phyloP scores from a whole-genome alignment of 768 basidiomycete genomes.

The Calocera viscosa region DNA sequence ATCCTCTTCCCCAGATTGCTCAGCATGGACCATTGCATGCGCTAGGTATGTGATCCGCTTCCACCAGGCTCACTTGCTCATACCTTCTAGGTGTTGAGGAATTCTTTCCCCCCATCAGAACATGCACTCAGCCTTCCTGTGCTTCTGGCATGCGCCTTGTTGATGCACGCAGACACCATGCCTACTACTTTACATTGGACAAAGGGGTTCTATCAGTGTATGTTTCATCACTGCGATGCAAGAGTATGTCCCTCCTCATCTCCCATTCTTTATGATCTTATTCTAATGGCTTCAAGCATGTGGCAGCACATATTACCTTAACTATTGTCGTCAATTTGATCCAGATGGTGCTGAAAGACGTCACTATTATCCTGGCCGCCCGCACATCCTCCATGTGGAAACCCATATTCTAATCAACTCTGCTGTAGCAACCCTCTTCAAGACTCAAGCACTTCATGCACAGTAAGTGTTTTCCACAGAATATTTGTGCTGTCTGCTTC shows the following conservation, averaged over 20 bases:
- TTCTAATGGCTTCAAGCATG: neutral
- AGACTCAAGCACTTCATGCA: neutral
- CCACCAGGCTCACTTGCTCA: neutral
- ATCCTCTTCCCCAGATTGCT: neutral
- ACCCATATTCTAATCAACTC: neutral
- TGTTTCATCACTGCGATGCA: neutral
- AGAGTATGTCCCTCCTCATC: neutral
- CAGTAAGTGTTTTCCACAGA: neutral
- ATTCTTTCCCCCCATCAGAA: neutral
- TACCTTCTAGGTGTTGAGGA: neutral
- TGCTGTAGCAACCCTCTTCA: neutral
- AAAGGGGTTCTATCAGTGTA: neutral
- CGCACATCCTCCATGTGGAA: neutral
- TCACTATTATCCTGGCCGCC: neutral
- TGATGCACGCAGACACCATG: neutral
- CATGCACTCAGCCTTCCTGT: neutral
- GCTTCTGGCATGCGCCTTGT: neutral
- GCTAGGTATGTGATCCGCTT: neutral
- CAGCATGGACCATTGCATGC: neutral
- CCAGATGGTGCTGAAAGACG: neutral
- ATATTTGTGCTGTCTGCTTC: neutral
- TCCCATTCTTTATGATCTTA: neutral
- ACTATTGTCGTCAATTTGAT: neutral
- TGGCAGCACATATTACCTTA: neutral
- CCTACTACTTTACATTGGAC: neutral